Percentiles rank a stretch among this genome's conserved stretches.
These are phyloP conservation scores for Cladosporium cucumerinum DNA, from an alignment of 2,329 filamentous ascomycete species.

Conservation along the genomic window DNA sequence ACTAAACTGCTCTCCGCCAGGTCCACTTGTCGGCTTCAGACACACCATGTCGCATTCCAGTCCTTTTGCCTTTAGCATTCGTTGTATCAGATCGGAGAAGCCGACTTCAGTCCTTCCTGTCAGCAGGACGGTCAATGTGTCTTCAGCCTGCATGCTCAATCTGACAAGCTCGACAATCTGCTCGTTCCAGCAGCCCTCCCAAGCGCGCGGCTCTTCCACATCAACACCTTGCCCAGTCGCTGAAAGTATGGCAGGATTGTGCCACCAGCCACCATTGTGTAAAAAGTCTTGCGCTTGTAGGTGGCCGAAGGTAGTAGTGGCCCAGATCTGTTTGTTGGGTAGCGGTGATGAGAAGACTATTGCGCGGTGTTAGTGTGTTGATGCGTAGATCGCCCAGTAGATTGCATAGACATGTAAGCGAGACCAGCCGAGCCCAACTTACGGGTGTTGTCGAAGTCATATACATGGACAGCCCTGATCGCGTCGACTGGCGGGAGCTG, in stretches of 20 bases:
- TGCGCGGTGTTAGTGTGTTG: conserved; percentile 17
- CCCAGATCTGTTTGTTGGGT: conserved; percentile 87
- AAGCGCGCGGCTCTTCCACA: conserved; percentile 76
- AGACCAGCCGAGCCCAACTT: conserved; percentile 34
- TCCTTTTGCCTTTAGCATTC: conserved; percentile 72
- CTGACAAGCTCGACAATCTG: conserved; percentile 73
- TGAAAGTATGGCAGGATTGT: conserved; percentile 79
- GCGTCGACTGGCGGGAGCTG: conserved; percentile 66
- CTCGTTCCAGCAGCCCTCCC: conserved; percentile 97
- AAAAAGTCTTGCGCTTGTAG: conserved; percentile 74
- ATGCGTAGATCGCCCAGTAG: neutral
- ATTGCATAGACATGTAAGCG: neutral
- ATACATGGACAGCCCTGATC: conserved; percentile 81
- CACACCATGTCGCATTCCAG: conserved; percentile 85
- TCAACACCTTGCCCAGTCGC: conserved; percentile 81
- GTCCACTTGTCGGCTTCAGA: conserved; percentile 80
- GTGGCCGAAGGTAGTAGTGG: conserved; percentile 69
- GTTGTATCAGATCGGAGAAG: conserved; percentile 76
- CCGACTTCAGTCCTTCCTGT: conserved; percentile 78
- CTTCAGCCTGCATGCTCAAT: conserved; percentile 77
- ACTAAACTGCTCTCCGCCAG: conserved; percentile 71
- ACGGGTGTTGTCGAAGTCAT: conserved; percentile 98
- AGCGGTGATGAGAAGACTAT: conserved; percentile 86
- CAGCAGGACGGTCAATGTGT: conserved; percentile 78
- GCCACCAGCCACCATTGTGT: conserved; percentile 91